Base-by-base conservation (phyloP, 106 monocot species). In the Chionographis japonica region DNA sequence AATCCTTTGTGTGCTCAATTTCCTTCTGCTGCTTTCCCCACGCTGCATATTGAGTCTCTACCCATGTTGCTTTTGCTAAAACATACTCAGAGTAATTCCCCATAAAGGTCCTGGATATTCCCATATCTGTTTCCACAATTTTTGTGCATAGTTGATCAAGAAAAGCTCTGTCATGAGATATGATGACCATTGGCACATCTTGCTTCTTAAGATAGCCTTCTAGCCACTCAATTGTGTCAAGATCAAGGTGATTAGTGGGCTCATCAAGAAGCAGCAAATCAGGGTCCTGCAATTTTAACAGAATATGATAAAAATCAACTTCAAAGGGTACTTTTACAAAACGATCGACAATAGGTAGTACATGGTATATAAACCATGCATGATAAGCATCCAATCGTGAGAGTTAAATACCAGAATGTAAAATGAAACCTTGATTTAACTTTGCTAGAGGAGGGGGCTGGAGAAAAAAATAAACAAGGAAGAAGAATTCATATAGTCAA, bases 21-120 rank as follows among this genome's bases (percentile, higher is more conserved):
- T 90, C 98, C 68, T 98, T 98, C 68, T 98, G 92, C 40, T 98
- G 98, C 58, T 98, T 98, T 72, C 93, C 90, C 98, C 98, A 98
- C 52, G 98, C 93, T 63, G 85, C 83, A 79, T 83, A 71, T 60
- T 93, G 98, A 42, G 89, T 67, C 80, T 98, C 87, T 17, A 87
- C 62, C 89, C 87, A 90, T 52, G 75, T 73, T 56, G 79, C 87
- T 80, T 98, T 98, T 54, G 75, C 58, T 65, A 98, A 50, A 54
- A 98, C 64, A 72, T 93, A 98, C 40, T 87, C 73, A 6, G 98
- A 98, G 64, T 98, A 98, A 62, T 98, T 93, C 27, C 98, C 98
- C 58, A 78, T 72, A 77, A 83, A 98, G 51, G 93, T 88, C 70
- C 79, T 87, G 13, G 98, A 98, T 41, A 98, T 79, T 46, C 98